Conservation (phyloP, 129 eudicot species). For the Flaveria bidentis region DNA sequence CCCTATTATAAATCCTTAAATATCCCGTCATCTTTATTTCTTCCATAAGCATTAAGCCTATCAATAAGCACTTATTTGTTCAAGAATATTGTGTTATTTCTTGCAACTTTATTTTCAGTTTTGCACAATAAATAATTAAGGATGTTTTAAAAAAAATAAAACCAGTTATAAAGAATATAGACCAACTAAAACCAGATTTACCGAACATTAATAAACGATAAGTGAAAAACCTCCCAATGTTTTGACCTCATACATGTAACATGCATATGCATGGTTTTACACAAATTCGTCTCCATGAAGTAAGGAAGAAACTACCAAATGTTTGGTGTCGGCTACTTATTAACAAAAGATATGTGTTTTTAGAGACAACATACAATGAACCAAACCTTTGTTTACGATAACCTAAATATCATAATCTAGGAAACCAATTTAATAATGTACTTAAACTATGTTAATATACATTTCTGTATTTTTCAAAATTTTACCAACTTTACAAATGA, state of each 20-base stretch:
- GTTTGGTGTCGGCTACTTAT: slow-evolving; percentile 34
- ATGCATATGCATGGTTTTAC: slow-evolving; percentile 31
- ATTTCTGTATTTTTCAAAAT: neutral
- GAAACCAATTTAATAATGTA: slow-evolving; percentile 17
- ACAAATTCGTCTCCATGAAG: slow-evolving; percentile 39
- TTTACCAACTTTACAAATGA: neutral
- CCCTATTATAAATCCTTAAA: no score
- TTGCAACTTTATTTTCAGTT: no score
- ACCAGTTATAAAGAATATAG: neutral
- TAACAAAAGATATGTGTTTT: slow-evolving; percentile 30
- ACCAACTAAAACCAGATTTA: neutral
- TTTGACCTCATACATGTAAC: slow-evolving; percentile 13
- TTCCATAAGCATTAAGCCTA: no score
- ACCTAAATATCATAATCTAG: slow-evolving; percentile 46
- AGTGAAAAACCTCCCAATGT: neutral
- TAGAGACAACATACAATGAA: slow-evolving; percentile 38
- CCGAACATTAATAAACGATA: neutral
- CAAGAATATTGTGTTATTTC: no score
- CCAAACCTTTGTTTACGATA: slow-evolving; percentile 33
- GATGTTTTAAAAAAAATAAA: neutral
- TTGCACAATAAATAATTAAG: neutral
- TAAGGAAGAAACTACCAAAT: slow-evolving; percentile 42
- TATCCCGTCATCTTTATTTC: no score
- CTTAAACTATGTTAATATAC: neutral
- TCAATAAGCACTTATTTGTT: no score